A percentile compares a stretch with the other conserved stretches of the same genome.
Conservation (phyloP, 2,329 filamentous ascomycete genomes). For the Thermothelomyces thermophilus region DNA sequence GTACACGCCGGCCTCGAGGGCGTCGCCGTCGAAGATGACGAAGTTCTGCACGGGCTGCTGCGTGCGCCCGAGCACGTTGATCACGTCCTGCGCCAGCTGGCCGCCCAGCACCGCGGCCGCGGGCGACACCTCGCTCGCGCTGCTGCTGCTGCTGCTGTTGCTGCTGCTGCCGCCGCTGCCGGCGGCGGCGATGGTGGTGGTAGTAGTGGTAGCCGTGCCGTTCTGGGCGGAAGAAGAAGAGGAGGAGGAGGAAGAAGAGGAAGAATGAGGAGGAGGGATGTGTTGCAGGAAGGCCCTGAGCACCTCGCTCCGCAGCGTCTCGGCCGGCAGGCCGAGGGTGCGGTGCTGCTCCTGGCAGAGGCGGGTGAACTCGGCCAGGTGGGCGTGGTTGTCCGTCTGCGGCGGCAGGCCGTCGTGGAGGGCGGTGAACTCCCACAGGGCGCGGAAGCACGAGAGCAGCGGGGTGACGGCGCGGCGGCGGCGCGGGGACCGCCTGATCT, state of each 20-base stretch:
- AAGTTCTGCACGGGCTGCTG: conserved; percentile 97
- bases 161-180: not conserved
- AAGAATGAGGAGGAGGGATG: conserved; percentile 33
- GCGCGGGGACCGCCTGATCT: conserved; percentile 62
- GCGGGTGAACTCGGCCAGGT: conserved; percentile 69
- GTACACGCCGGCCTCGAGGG: conserved; percentile 71
- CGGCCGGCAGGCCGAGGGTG: conserved; percentile 61
- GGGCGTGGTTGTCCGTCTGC: conserved; percentile 51
- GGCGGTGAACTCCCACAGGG: conserved; percentile 81
- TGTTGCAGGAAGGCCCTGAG: conserved; percentile 82
- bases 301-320: conserved; percentile 63
- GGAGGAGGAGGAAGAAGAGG: no score
- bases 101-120: conserved; percentile 86
- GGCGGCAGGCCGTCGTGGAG: conserved; percentile 45
- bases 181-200: not conserved
- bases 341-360: conserved; percentile 73
- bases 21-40: conserved; percentile 82
- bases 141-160: not conserved
- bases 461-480: conserved; percentile 73
- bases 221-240: no score
- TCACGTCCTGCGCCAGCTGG: conserved; percentile 89
- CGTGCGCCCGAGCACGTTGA: conserved; percentile 84
- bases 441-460: conserved; percentile 76
- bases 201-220: not conserved
- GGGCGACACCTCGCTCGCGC: conserved; percentile 66